These are phyloP conservation scores for Scleroderma bovista DNA, from an alignment of 768 basidiomycete species.

Conservation along the genomic window DNA sequence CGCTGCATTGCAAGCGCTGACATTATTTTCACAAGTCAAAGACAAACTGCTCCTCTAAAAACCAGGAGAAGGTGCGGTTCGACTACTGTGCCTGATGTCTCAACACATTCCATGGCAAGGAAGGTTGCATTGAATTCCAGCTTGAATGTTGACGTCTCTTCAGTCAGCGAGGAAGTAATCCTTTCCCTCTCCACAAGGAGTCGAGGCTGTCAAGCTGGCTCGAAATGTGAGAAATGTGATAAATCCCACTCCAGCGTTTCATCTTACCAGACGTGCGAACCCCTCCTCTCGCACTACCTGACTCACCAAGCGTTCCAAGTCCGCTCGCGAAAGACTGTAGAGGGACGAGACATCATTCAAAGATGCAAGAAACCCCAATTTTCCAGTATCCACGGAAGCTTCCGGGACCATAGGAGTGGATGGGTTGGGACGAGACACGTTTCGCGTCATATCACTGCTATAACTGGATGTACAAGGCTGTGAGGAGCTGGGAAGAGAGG, in stretches of 20 bases:
- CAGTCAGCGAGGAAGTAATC: constrained; percentile 25
- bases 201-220: constrained; percentile 50
- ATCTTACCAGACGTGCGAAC: constrained; percentile 65
- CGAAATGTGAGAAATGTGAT: constrained; percentile 9
- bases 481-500: constrained; percentile 29
- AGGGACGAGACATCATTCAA: constrained; percentile 42
- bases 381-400: neutral
- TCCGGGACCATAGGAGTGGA: constrained; percentile 3
- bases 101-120: no score
- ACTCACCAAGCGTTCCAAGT: constrained; percentile 53
- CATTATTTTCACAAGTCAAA: no score
- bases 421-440: constrained; percentile 26
- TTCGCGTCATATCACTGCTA: constrained; percentile 16
- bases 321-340: constrained; percentile 46
- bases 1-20: constrained; percentile 1
- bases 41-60: no score
- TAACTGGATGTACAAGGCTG: constrained; percentile 25
- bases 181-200: constrained; percentile 48
- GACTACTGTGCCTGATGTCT: no score
- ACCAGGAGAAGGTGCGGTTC: no score
- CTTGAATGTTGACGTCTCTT: neutral
- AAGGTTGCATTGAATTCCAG: no score
- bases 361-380: constrained; percentile 30
- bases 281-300: constrained; percentile 70
- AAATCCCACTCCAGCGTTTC: neutral